phyloP scores from a whole-genome alignment of 768 basidiomycete species.

The Omphalotus guepiniiformis region DNA sequence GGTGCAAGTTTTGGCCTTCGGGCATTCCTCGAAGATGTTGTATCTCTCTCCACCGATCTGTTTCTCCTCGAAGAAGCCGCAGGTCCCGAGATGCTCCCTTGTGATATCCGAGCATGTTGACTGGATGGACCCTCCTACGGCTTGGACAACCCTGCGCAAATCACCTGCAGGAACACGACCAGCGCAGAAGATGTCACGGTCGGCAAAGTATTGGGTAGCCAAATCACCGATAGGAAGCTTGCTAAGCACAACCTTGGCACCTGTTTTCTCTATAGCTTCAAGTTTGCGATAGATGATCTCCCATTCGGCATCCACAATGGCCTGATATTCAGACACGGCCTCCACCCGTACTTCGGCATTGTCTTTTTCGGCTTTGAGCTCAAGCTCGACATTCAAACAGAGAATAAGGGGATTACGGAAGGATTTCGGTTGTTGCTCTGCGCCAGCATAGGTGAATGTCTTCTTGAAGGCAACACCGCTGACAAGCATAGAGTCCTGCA shows the following conservation, averaged over 20 bases:
- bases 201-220: slow-evolving; percentile 99
- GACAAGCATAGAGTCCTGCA: slow-evolving; percentile 92
- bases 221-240: slow-evolving; percentile 98
- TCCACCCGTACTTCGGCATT: slow-evolving; percentile 98
- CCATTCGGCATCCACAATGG: slow-evolving; percentile 99
- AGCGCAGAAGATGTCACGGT: slow-evolving; percentile 98
- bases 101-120: slow-evolving; percentile 93
- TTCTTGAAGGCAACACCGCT: slow-evolving; percentile 97
- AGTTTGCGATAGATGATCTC: slow-evolving; percentile 98
- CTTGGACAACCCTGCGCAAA: slow-evolving; percentile 90
- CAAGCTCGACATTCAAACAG: slow-evolving; percentile 95
- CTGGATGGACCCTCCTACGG: slow-evolving; percentile 92
- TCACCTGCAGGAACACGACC: slow-evolving; percentile 91
- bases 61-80: slow-evolving; percentile 86
- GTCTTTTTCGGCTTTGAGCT: slow-evolving; percentile 98
- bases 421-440: slow-evolving; percentile 96
- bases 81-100: slow-evolving; percentile 89
- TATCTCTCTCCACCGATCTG: slow-evolving; percentile 97
- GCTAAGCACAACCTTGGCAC: slow-evolving; percentile 95
- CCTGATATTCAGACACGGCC: slow-evolving; percentile 96
- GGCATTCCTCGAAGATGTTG: slow-evolving; percentile 92
- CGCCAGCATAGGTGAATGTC: slow-evolving; percentile 98
- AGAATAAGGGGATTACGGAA: slow-evolving; percentile 88
- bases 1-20: slow-evolving; percentile 94
- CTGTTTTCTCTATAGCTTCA: slow-evolving; percentile 92